Conservation (phyloP, 345 rosid genomes). For the Camelina hispida region DNA sequence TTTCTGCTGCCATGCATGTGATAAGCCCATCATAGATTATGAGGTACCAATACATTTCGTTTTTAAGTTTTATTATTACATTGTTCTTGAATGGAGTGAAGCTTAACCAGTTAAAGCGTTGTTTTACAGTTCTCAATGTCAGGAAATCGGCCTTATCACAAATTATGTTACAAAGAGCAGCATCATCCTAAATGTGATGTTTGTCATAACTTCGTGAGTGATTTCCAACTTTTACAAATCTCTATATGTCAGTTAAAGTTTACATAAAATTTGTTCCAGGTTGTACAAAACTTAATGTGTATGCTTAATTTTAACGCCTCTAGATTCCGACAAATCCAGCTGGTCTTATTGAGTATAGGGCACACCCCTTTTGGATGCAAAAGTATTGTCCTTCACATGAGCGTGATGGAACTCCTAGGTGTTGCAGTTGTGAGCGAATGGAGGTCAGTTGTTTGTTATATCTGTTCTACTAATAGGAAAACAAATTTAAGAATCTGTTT, state of each 20-base stretch:
- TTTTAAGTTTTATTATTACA: not conserved
- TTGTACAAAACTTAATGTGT: slow-evolving; percentile 12
- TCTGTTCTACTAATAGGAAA: not conserved
- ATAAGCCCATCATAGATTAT: slow-evolving; percentile 67
- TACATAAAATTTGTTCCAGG: not conserved
- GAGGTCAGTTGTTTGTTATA: slow-evolving; percentile 61
- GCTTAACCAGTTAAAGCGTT: slow-evolving; percentile 33
- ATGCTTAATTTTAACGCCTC: not conserved
- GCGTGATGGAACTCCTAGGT: slow-evolving; percentile 76
- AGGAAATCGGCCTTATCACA: slow-evolving; percentile 75
- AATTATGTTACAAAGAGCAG: slow-evolving; percentile 78
- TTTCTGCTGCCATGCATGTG: slow-evolving; percentile 77
- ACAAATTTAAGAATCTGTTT: not conserved
- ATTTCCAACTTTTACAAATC: slow-evolving; percentile 14
- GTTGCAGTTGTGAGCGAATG: slow-evolving; percentile 86
- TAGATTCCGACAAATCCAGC: slow-evolving; percentile 77
- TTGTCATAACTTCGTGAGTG: slow-evolving; percentile 81
- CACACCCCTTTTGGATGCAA: slow-evolving; percentile 85
- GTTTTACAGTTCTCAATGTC: slow-evolving; percentile 68
- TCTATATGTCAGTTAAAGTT: not conserved
- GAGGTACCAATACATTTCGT: slow-evolving; percentile 57
- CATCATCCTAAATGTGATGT: slow-evolving; percentile 96
- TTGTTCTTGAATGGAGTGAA: not conserved
- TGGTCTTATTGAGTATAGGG: slow-evolving; percentile 76
- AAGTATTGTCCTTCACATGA: slow-evolving; percentile 96